These are phyloP conservation scores for Aspergillus steynii DNA, from an alignment of 495 filamentous ascomycete species.

Conservation along the genomic window DNA sequence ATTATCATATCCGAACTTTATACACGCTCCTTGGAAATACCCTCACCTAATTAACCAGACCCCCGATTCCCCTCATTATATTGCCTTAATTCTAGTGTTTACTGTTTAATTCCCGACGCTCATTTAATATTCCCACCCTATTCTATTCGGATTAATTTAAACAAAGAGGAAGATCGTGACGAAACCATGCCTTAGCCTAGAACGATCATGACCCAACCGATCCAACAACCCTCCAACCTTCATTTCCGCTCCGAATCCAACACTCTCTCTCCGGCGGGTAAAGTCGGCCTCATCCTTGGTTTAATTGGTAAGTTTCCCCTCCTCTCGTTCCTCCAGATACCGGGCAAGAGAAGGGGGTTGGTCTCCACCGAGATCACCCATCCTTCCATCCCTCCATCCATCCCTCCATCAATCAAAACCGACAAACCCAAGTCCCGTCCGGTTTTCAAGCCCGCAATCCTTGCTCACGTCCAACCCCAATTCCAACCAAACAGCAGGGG, in stretches of 20 bases:
- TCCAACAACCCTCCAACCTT: not conserved
- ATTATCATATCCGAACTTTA: not conserved
- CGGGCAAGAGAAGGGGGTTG: not conserved
- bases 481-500: conserved; percentile 2
- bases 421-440: not conserved
- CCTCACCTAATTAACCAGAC: not conserved
- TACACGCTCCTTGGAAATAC: not conserved
- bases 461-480: not conserved
- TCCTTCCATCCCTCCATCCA: not conserved
- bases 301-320: not conserved
- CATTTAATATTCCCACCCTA: not conserved
- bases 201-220: not conserved
- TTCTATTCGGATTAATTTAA: not conserved
- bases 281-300: not conserved
- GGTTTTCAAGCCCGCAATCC: not conserved
- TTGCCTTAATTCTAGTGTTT: not conserved
- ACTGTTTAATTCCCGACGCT: not conserved
- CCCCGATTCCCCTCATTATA: not conserved
- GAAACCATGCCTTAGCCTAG: not conserved
- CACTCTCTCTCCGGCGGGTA: not conserved
- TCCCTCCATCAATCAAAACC: too few relatives aligned
- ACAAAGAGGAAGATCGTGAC: not conserved
- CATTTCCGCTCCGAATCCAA: not conserved
- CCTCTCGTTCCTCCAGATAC: not conserved
- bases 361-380: not conserved